Conservation (phyloP, 1,284 basidiomycete species). For the Trichosporon asahii region DNA sequence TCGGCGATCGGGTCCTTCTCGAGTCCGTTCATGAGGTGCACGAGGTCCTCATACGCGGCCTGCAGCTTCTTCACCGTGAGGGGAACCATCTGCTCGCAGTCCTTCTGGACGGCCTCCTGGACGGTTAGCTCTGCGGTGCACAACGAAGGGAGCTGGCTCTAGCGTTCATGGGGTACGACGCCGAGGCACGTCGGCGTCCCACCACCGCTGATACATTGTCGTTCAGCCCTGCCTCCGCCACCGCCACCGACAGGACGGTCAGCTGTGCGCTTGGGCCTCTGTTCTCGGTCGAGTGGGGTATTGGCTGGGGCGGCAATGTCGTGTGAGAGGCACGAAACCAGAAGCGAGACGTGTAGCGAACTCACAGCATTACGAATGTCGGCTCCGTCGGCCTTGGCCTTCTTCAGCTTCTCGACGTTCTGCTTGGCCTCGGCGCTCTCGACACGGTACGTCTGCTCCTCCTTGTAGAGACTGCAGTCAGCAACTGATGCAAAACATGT, state of each 20-base stretch:
- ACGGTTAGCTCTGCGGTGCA: slow-evolving; percentile 8
- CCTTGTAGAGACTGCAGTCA: slow-evolving; percentile 64
- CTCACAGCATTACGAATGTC: slow-evolving; percentile 75
- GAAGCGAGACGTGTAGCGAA: slow-evolving; percentile 17
- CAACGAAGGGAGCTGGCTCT: not conserved
- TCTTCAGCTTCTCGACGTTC: slow-evolving; percentile 63
- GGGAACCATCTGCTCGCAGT: slow-evolving; percentile 74
- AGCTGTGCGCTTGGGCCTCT: not conserved
- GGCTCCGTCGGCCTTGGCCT: slow-evolving; percentile 68
- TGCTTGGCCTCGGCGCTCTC: slow-evolving; percentile 63
- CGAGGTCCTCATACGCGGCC: slow-evolving; percentile 62
- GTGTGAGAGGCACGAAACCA: no score
- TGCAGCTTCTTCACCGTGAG: slow-evolving; percentile 63
- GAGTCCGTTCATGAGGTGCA: slow-evolving; percentile 59
- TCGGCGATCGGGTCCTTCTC: slow-evolving; percentile 26
- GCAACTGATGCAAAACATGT: not conserved
- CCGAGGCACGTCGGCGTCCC: not conserved
- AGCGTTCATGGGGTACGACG: not conserved
- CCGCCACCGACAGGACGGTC: not conserved
- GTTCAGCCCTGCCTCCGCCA: not conserved
- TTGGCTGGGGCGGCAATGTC: not conserved
- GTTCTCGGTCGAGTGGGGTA: no score
- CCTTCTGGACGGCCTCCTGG: slow-evolving; percentile 69
- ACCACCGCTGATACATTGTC: not conserved
- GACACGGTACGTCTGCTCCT: slow-evolving; percentile 64